Evolutionary conservation across 331 rosid genomes (phyloP).

Genomic region (Arachis monticola): DNA sequence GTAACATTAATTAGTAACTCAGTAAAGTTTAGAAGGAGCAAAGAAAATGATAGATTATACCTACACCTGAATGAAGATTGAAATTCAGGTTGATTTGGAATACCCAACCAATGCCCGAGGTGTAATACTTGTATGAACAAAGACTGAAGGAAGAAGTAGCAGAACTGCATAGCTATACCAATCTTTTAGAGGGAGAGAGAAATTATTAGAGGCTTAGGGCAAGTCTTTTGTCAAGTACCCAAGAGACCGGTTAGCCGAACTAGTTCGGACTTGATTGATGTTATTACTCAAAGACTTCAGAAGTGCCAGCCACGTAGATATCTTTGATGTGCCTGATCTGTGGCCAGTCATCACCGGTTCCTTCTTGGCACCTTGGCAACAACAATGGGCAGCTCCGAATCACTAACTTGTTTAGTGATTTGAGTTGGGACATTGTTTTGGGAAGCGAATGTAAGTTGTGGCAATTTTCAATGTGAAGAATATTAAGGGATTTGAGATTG

Average conservation of each 20-base stretch:
- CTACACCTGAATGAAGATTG: too few species aligned
- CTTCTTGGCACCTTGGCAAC: conserved; percentile 12
- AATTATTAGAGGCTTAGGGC: too few species aligned
- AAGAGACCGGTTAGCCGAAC: background rate
- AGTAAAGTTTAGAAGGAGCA: too few species aligned
- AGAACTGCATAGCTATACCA: too few species aligned
- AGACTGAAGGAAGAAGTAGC: too few species aligned
- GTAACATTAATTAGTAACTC: too few species aligned
- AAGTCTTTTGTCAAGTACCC: background rate
- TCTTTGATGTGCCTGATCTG: background rate
- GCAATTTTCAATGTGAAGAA: conserved; percentile 9
- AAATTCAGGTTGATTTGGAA: too few species aligned
- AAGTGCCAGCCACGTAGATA: background rate
- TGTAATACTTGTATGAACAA: too few species aligned
- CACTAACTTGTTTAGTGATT: background rate
- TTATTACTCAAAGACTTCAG: background rate
- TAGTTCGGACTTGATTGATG: background rate
- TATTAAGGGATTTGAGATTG: background rate
- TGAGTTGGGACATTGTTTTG: background rate
- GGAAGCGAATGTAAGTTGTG: background rate
- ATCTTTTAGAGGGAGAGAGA: too few species aligned
- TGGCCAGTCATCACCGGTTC: conserved; percentile 34
- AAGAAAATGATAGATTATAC: too few species aligned
- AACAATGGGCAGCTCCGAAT: conserved; percentile 10
- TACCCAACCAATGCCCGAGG: too few species aligned